These are phyloP conservation scores for Trifolium pratense DNA, from an alignment of 306 rosid genomes.

Conservation along the genomic window DNA sequence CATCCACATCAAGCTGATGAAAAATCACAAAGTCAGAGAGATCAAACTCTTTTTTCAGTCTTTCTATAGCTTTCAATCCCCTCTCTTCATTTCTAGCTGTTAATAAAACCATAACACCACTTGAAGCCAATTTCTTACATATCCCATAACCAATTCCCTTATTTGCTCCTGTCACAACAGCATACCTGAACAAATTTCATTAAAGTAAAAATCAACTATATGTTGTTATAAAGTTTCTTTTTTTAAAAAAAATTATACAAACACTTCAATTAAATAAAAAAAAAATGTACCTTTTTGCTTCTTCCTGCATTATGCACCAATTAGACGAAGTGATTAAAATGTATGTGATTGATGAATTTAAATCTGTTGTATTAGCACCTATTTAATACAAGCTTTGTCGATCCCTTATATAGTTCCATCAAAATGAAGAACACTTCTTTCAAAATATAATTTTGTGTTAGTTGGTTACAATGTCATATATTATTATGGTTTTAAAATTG, in stretches of 20 bases:
- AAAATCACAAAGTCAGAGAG: slow-evolving; percentile 35
- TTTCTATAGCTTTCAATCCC: slow-evolving; percentile 44
- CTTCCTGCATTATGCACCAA: slow-evolving; percentile 29
- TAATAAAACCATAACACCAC: slow-evolving; percentile 42
- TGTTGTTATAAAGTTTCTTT: not conserved
- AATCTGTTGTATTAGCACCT: not conserved
- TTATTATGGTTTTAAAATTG: slow-evolving; percentile 6
- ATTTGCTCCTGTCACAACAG: slow-evolving; percentile 54
- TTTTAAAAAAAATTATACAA: not conserved
- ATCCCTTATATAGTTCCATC: slow-evolving; percentile 27
- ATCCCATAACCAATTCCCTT: slow-evolving; percentile 52
- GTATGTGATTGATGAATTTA: slow-evolving; percentile 1
- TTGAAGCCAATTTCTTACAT: slow-evolving; percentile 45
- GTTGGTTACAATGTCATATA: slow-evolving; percentile 29
- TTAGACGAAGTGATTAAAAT: not conserved
- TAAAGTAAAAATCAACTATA: slow-evolving; percentile 4
- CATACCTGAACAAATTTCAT: slow-evolving; percentile 43
- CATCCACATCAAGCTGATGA: slow-evolving; percentile 54
- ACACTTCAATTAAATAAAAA: not conserved
- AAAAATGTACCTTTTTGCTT: slow-evolving; percentile 34
- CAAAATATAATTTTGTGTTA: not conserved
- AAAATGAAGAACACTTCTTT: not conserved
- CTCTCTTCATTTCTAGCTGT: slow-evolving; percentile 51
- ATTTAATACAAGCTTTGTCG: not conserved
- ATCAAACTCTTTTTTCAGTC: slow-evolving; percentile 33